Base-by-base conservation (phyloP, 371 early-diverging fungal species). In the Fennellomyces sp. region DNA sequence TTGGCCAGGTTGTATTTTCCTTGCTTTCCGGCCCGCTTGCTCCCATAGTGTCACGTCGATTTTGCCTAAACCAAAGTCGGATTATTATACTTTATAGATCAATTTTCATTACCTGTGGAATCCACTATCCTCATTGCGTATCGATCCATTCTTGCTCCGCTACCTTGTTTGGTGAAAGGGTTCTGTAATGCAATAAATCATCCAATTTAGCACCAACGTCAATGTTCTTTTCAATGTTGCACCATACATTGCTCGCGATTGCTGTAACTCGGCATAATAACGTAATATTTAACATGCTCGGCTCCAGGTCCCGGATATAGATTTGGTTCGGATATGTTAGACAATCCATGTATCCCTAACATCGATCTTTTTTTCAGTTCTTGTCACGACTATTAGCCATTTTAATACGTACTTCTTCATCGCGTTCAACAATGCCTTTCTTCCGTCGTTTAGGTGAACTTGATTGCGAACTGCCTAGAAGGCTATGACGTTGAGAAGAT, bases 41-140 rank as follows among this genome's bases (percentile, higher is more conserved):
- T 74, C 78, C 78, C 79, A 78, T 10, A 78, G 55, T 12, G 75
- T 75, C 33, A 78, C 63, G 42, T 78, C 75, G 27, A 69, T 70
- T 19, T 59, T 61, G 5, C 65, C 78, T 71, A 13, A 30, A 13
- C 52, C 23, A 52, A 41, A 38, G 58, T 21, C 36, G 42, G 52
- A 48, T 49, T 25, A 25, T 15, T 51, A 29, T 41, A 15, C 30
- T 50, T 55, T 47, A 21, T 31, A 19, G 23, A 39, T 54, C 5
- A n/a, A 27, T 39, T 50, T 23, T 28, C 36, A 33, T 58, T 68
- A 69, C 72, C 73, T 52, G 73, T 73, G 6, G 65, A 41, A 58
- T 74, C 75, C 5, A 60, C 57, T 19, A 78, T 48, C 33, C 69
- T 57, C 39, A 75, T 64, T 3, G 71, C 72, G 41, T 68, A 78